phyloP scores from a whole-genome alignment of 352 stramenopile species.

The Phytophthora foliorum region DNA sequence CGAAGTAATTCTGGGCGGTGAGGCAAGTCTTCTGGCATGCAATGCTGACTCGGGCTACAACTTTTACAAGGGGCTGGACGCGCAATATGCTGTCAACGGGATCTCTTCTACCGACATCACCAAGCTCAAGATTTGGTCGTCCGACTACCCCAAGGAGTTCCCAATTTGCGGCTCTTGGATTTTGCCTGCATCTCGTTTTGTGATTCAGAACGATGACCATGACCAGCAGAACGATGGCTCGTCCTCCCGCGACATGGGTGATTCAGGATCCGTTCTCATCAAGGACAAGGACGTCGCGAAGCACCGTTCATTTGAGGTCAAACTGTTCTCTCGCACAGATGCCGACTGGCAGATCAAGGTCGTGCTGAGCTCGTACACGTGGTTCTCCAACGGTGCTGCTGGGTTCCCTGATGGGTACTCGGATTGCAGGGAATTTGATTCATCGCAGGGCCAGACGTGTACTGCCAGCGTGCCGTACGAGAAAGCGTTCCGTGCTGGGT shows the following conservation, averaged over 20 bases:
- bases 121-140: conserved; percentile 87
- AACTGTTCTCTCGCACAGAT: conserved; percentile 63
- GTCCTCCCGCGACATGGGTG: conserved; percentile 61
- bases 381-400: conserved; percentile 50
- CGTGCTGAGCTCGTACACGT: conserved; percentile 78
- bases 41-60: conserved; percentile 67
- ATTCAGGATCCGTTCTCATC: conserved; percentile 64
- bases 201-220: conserved; percentile 83
- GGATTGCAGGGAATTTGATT: conserved; percentile 53
- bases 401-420: conserved; percentile 69
- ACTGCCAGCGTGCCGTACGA: conserved; percentile 54
- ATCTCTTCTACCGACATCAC: conserved; percentile 61
- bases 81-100: conserved; percentile 49
- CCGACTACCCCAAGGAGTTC: conserved; percentile 69
- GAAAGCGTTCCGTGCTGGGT: conserved; percentile 58
- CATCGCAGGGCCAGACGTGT: conserved; percentile 44
- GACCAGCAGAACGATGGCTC: conserved; percentile 73
- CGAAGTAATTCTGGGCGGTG: conserved; percentile 52
- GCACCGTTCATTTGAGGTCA: conserved; percentile 69
- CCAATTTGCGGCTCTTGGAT: conserved; percentile 75
- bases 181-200: conserved; percentile 63
- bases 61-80: conserved; percentile 68
- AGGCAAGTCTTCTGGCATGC: conserved; percentile 59
- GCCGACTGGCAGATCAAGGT: conserved; percentile 76
- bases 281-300: conserved; percentile 56